Evolutionary conservation across 2,329 filamentous ascomycete genomes (phyloP), one percentile per base, ranked within the genome.

Genomic region (Fusarium avenaceum): DNA sequence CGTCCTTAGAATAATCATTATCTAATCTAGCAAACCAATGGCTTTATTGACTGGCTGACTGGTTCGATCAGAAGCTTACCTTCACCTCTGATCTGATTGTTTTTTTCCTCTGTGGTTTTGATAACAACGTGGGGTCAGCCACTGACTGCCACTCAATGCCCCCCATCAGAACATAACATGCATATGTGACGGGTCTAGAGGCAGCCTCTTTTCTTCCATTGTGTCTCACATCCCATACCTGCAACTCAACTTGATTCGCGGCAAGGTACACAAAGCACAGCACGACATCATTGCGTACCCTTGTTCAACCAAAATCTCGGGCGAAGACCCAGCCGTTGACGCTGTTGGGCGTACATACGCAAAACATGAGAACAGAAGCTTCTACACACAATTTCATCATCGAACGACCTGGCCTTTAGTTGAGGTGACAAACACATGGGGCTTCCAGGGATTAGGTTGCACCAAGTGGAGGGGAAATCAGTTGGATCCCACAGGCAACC

Each of bases 391-490:
- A 24, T 7, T 38, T 22, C n/a, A 39, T 60, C 47, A 38, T 38
- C 43, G 19, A 59, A 43, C 28, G 28, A 51, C 13, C 26, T 44
- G 28, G 43, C 13, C 26, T 44, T 58, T 39, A 39, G 33, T 61
- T 54, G 57, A 54, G 46, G 46, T 30, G 55, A 64, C 58, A 64
- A 51, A 52, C 44, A 63, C 33, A 57, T 63, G 58, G 44, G 51
- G 39, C 20, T 33, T 42, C 19, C 63, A 67, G 26, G 51, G 57
- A 66, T 61, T 51, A n/a, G 52, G 52, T 50, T 15, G 53, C 59
- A 48, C 57, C 35, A 66, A 69, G 59, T 64, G 61, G 59, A 64
- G 57, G 45, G 57, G 49, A 63, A 57, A 72, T 73, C 63, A 63
- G 47, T 64, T 67, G 65, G 44, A 55, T 54, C 54, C 51, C 40